These are phyloP conservation scores for Hypoxylon cercidicola DNA, from an alignment of 495 filamentous ascomycete genomes.

Conservation along the genomic window DNA sequence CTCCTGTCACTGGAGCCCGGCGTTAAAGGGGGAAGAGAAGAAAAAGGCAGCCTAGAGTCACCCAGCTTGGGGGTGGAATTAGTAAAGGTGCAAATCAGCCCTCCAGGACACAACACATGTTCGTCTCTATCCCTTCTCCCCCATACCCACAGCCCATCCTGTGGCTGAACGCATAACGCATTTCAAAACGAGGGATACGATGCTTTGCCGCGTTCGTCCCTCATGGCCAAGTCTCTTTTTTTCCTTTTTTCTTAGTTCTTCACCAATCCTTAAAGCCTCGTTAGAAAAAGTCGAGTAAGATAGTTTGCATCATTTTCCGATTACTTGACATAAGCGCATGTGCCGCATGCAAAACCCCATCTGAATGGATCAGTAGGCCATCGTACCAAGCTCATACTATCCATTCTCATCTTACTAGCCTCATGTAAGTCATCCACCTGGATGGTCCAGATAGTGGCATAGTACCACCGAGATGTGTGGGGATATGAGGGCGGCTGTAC, in stretches of 20 bases:
- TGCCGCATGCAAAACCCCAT: conserved; percentile 34
- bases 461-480: conserved; percentile 45
- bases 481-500: conserved; percentile 34
- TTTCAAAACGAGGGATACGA: no score
- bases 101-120: conserved; percentile 38
- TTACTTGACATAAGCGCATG: conserved; percentile 39
- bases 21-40: conserved; percentile 14
- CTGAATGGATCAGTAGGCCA: conserved; percentile 38
- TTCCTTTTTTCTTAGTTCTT: background rate
- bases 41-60: conserved; percentile 12
- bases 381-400: conserved; percentile 45
- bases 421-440: conserved; percentile 46
- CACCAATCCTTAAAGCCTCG: conserved; percentile 2
- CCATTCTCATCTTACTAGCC: conserved; percentile 39
- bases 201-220: background rate
- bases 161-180: conserved; percentile 4
- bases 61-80: conserved; percentile 18
- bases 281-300: background rate
- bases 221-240: background rate
- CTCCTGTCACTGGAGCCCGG: conserved; percentile 23
- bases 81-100: conserved; percentile 25
- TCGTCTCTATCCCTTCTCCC: conserved; percentile 16
- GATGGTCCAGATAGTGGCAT: conserved; percentile 35
- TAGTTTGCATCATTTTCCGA: conserved; percentile 25
- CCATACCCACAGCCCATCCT: conserved; percentile 12